These are phyloP conservation scores for Panicum hallii DNA, from an alignment of 202 grass and related monocot genomes.

Conservation along the genomic window DNA sequence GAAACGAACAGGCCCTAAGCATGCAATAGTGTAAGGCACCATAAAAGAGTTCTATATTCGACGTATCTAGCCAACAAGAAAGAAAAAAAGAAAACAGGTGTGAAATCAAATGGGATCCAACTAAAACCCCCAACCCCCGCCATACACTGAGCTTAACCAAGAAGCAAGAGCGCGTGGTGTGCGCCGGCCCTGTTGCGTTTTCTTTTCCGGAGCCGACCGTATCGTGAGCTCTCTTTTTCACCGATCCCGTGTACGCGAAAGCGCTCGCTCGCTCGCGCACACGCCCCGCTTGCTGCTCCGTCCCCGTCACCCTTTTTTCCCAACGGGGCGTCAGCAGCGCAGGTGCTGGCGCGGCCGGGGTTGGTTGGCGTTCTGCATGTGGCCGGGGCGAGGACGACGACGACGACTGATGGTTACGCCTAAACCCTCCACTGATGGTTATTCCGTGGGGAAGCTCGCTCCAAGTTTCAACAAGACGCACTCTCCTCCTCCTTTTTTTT, in stretches of 20 bases:
- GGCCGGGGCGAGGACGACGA: background rate
- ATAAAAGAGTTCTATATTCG: background rate
- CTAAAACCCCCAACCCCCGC: background rate
- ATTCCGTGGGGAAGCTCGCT: background rate
- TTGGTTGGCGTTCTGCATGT: background rate
- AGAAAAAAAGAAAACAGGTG: background rate
- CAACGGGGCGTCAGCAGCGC: background rate
- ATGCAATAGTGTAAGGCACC: no score
- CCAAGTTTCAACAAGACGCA: background rate
- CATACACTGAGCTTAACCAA: background rate
- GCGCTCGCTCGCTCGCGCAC: background rate
- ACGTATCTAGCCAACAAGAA: background rate
- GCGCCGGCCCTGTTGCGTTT: background rate
- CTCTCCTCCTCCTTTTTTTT: no score
- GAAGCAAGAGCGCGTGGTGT: background rate
- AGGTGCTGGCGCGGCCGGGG: background rate
- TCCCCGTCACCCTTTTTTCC: constrained; percentile 14
- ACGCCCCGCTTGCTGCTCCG: background rate
- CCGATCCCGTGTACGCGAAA: constrained; percentile 1
- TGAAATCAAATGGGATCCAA: background rate
- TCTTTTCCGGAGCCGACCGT: background rate
- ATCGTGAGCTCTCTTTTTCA: constrained; percentile 23
- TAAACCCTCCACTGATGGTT: constrained; percentile 1
- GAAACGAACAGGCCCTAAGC: no score
- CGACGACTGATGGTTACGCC: background rate